phyloP scores from a whole-genome alignment of 768 basidiomycete genomes.

The Megacollybia marginata region DNA sequence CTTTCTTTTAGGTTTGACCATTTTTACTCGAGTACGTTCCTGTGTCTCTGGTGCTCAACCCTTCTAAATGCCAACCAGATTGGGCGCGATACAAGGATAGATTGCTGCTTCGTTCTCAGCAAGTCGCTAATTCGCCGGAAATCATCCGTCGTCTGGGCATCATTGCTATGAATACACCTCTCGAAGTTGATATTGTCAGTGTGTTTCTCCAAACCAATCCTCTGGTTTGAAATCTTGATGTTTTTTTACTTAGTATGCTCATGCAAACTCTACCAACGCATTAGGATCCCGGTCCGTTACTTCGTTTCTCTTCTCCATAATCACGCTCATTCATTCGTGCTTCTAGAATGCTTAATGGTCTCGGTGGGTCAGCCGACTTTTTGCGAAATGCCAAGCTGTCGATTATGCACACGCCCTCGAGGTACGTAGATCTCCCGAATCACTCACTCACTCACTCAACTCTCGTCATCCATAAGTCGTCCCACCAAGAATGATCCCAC shows the following conservation, averaged over 20 bases:
- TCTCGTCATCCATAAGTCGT: slow-evolving; percentile 18
- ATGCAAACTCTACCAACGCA: slow-evolving; percentile 44
- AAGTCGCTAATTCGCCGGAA: slow-evolving; percentile 44
- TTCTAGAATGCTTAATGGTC: slow-evolving; percentile 37
- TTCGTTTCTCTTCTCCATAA: too few species aligned
- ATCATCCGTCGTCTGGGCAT: slow-evolving; percentile 39
- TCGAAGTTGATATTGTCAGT: slow-evolving; percentile 42
- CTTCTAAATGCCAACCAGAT: slow-evolving; percentile 16
- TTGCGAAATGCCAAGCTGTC: slow-evolving; percentile 41
- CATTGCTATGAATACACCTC: slow-evolving; percentile 45
- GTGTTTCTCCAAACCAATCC: slow-evolving; percentile 7
- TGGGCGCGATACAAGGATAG: slow-evolving; percentile 40
- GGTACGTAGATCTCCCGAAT: slow-evolving; percentile 12
- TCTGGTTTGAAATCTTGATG: neutral
- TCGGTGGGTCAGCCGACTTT: slow-evolving; percentile 43
- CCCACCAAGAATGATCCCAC: slow-evolving; percentile 41
- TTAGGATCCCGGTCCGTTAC: slow-evolving; percentile 29
- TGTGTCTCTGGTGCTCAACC: neutral
- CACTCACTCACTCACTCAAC: neutral
- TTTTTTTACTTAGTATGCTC: slow-evolving; percentile 34
- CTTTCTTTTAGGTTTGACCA: slow-evolving; percentile 30
- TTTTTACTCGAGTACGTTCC: slow-evolving; percentile 33
- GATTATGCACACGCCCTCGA: slow-evolving; percentile 44
- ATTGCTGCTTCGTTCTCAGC: slow-evolving; percentile 39
- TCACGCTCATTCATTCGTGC: neutral